These are phyloP conservation scores for Eimeria praecox DNA, from an alignment of 169 alveolate species.

Conservation along the genomic window DNA sequence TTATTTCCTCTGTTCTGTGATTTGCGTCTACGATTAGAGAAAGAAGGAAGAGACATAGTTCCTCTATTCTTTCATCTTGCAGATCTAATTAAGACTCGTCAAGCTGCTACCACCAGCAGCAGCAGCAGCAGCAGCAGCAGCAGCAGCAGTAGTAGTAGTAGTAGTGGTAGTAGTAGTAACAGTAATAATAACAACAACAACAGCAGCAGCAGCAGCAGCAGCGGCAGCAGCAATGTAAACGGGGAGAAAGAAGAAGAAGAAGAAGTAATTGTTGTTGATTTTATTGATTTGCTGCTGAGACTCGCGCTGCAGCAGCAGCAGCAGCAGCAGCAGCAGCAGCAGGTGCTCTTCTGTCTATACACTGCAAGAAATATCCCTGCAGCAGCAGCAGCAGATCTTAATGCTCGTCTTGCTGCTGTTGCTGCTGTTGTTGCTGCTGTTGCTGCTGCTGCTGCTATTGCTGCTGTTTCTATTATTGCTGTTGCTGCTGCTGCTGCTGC, in stretches of 20 bases:
- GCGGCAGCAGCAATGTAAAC: slow-evolving; percentile 6
- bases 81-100: background rate
- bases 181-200: background rate
- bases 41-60: background rate
- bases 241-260: background rate
- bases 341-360: too few species aligned
- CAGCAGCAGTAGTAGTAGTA: slow-evolving; percentile 7
- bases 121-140: slow-evolving; percentile 34
- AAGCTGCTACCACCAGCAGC: slow-evolving; percentile 3
- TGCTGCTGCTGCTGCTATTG: slow-evolving; percentile 38
- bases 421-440: slow-evolving; percentile 30
- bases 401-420: slow-evolving; percentile 5
- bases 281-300: slow-evolving; percentile 39
- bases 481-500: slow-evolving; percentile 30
- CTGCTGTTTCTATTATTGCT: background rate
- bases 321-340: slow-evolving; percentile 31
- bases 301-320: slow-evolving; percentile 43
- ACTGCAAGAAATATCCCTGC: background rate
- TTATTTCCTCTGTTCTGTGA: slow-evolving; percentile 3
- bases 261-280: background rate
- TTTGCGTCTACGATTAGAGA: background rate
- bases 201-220: slow-evolving; percentile 31
- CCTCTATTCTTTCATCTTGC: background rate
- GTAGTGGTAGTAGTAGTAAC: background rate
- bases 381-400: background rate